Evolutionary conservation across 805 yeast genomes (phyloP).

Genomic region (Hanseniaspora lindneri): DNA sequence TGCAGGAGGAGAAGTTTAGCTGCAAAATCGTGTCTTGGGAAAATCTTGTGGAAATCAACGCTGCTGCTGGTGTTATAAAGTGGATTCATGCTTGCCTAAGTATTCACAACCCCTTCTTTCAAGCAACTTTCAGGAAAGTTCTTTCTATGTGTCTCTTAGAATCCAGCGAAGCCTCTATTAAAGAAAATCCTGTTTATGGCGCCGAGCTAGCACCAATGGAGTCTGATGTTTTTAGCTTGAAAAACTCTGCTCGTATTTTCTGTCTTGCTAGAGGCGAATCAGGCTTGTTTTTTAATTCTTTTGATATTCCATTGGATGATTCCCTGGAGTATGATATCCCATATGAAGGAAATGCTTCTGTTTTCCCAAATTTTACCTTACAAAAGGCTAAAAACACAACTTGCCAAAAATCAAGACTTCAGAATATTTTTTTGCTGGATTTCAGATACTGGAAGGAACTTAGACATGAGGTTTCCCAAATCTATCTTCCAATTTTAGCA

Average conservation of each 20-base stretch:
- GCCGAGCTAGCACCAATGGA: background rate
- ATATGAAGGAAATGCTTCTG: background rate
- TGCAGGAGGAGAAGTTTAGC: constrained; percentile 3
- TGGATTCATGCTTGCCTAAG: constrained; percentile 40
- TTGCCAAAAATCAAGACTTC: constrained; percentile 39
- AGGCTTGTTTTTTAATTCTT: background rate
- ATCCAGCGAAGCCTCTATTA: background rate
- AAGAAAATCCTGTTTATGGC: background rate
- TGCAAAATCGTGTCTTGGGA: constrained; percentile 4
- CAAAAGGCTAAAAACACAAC: constrained; percentile 1
- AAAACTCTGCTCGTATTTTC: background rate
- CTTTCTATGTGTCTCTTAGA: constrained; percentile 27
- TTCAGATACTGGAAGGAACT: constrained; percentile 43
- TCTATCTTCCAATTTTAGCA: constrained; percentile 46
- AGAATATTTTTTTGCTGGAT: constrained; percentile 47
- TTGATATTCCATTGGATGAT: background rate
- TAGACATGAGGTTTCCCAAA: constrained; percentile 38
- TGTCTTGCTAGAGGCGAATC: background rate
- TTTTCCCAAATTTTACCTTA: background rate
- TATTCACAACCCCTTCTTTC: constrained; percentile 32
- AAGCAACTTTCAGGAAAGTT: constrained; percentile 31
- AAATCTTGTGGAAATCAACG: constrained; percentile 7
- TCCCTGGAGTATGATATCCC: background rate
- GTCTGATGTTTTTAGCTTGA: background rate
- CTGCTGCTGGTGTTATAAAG: constrained; percentile 28